Evolutionary conservation across 805 yeast species (phyloP).

Genomic region (Kuraishia molischiana): DNA sequence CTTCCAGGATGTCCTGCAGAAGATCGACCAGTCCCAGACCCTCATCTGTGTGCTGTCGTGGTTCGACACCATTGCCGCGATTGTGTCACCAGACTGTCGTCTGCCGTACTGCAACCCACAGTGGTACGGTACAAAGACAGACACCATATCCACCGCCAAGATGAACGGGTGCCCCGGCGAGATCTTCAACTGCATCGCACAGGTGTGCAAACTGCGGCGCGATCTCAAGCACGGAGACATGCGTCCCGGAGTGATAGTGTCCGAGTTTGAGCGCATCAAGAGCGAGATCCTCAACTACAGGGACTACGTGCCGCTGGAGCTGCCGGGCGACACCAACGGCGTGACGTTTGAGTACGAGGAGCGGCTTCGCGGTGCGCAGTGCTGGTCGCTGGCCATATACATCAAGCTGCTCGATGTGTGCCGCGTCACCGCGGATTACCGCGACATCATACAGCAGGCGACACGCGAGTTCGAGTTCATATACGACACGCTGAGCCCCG

Average conservation of each 20-base stretch:
- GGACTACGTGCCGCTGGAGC: conserved; percentile 28
- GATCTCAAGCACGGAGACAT: conserved; percentile 10
- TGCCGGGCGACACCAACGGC: conserved; percentile 5
- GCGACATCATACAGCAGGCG: conserved; percentile 19
- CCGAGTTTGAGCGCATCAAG: conserved; percentile 23
- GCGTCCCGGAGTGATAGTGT: conserved; percentile 6
- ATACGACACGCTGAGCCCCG: conserved; percentile 33
- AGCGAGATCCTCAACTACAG: conserved; percentile 30
- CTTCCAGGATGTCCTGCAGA: conserved; percentile 29
- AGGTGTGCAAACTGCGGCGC: conserved; percentile 29
- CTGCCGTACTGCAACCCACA: conserved; percentile 40
- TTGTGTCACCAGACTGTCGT: conserved; percentile 47
- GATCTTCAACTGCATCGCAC: conserved; percentile 34
- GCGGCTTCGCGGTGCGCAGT: conserved; percentile 41
- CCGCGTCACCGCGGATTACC: conserved; percentile 10
- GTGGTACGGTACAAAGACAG: conserved; percentile 40
- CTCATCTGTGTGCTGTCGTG: conserved; percentile 43
- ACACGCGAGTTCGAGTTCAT: conserved; percentile 36
- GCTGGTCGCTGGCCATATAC: conserved; percentile 38
- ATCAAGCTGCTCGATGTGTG: conserved; percentile 18
- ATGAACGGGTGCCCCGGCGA: conserved; percentile 58
- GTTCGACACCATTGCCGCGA: conserved; percentile 49
- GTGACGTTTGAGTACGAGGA: conserved; percentile 21
- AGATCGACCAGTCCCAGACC: conserved; percentile 38
- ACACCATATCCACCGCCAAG: conserved; percentile 34